These are phyloP conservation scores for Fusarium sp. DNA, from an alignment of 2,329 filamentous ascomycete genomes.

Conservation along the genomic window DNA sequence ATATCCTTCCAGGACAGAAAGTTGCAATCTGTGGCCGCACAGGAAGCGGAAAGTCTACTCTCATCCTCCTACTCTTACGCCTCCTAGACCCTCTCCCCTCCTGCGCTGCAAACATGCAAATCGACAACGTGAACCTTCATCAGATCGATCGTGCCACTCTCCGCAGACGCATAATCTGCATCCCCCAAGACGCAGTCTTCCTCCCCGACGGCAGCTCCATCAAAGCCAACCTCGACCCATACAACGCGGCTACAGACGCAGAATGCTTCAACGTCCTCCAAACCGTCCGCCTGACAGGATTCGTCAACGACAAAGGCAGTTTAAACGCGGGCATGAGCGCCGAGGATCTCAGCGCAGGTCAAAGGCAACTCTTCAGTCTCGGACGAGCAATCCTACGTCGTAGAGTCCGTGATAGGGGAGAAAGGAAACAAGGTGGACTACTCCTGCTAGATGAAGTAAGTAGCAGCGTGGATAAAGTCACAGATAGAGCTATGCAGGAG, in stretches of 20 bases:
- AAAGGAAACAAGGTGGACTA: conserved; percentile 44
- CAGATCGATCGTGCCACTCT: conserved; percentile 56
- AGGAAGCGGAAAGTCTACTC: conserved; percentile 59
- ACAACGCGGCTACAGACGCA: conserved; percentile 44
- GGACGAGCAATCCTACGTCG: conserved; percentile 66
- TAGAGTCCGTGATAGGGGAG: conserved; percentile 30
- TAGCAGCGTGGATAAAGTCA: conserved; percentile 56
- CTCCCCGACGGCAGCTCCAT: conserved; percentile 58
- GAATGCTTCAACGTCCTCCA: conserved; percentile 54
- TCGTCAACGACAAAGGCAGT: conserved; percentile 52
- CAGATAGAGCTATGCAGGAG: conserved; percentile 56
- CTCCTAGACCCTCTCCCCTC: conserved; percentile 55
- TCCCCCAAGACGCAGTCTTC: conserved; percentile 67
- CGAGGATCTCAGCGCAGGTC: conserved; percentile 66
- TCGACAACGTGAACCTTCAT: conserved; percentile 57
- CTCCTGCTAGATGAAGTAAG: conserved; percentile 59
- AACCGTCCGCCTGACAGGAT: conserved; percentile 50
- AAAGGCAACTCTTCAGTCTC: conserved; percentile 73
- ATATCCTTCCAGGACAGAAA: conserved; percentile 49
- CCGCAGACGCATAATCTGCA: conserved; percentile 61
- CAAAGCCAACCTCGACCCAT: conserved; percentile 58
- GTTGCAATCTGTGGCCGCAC: conserved; percentile 54
- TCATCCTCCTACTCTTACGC: conserved; percentile 55
- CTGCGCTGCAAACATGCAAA: conserved; percentile 48
- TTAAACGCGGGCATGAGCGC: conserved; percentile 56